A percentile compares a stretch with the other conserved stretches of the same genome.
These are phyloP conservation scores for Tetratostichococcus sp. DNA, from an alignment of 139 green algal genomes.

Conservation along the genomic window DNA sequence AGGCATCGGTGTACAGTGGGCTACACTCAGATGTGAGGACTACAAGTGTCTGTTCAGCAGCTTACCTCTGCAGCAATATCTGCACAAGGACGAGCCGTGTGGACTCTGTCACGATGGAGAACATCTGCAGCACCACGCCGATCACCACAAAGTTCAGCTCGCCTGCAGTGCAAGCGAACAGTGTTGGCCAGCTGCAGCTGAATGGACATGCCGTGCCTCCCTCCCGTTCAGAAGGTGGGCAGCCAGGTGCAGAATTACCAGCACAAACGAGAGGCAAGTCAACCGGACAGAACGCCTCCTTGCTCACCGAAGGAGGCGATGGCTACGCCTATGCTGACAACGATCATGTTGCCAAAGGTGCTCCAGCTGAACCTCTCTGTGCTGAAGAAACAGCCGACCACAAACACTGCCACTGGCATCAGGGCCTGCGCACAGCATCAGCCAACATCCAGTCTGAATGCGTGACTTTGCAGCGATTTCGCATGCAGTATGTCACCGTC, in stretches of 20 bases:
- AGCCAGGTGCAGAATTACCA: no score
- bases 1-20: no score
- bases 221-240: no score
- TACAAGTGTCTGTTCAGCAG: no score
- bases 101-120: slow-evolving; percentile 69
- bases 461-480: no score
- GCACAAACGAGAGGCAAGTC: no score
- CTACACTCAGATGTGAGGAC: no score
- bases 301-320: slow-evolving; percentile 45
- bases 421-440: slow-evolving; percentile 11
- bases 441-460: no score
- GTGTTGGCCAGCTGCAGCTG: no score
- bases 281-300: background rate
- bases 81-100: slow-evolving; percentile 82
- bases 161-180: slow-evolving; percentile 59
- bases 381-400: slow-evolving; percentile 34
- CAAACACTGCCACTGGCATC: slow-evolving; percentile 56
- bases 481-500: no score
- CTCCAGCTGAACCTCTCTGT: slow-evolving; percentile 41
- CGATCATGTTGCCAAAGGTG: slow-evolving; percentile 44
- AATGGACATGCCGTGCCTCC: no score
- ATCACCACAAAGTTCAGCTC: slow-evolving; percentile 80
- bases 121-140: slow-evolving; percentile 87
- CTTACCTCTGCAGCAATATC: slow-evolving; percentile 75
- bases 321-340: slow-evolving; percentile 44